A percentile compares a stretch with the other conserved stretches of the same genome.
phyloP scores from a whole-genome alignment of 345 rosid species.

The Crucihimalaya himalaica region DNA sequence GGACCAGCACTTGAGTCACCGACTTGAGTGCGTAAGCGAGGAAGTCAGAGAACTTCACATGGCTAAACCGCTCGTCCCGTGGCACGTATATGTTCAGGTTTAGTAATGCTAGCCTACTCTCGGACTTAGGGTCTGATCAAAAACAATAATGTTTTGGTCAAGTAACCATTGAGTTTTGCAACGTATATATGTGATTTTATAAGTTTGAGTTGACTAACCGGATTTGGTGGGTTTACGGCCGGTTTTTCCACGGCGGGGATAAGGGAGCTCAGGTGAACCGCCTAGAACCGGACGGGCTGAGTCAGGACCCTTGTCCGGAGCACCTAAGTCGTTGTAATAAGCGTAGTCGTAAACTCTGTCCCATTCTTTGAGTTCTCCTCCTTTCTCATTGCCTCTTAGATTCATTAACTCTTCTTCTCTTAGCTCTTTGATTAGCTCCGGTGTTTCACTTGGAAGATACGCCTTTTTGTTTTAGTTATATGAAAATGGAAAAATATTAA shows the following conservation, averaged over 20 bases:
- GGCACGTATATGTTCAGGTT: conserved; percentile 84
- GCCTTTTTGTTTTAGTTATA: conserved; percentile 45
- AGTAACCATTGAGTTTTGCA: conserved; percentile 20
- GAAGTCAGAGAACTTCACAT: conserved; percentile 81
- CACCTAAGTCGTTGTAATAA: conserved; percentile 81
- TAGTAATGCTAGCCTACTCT: conserved; percentile 72
- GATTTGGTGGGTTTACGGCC: conserved; percentile 65
- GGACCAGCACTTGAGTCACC: conserved; percentile 59
- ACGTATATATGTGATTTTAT: not conserved
- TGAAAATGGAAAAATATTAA: not conserved
- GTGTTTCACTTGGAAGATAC: conserved; percentile 84
- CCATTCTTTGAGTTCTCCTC: conserved; percentile 72
- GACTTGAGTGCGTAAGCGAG: conserved; percentile 82
- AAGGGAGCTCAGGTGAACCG: conserved; percentile 62
- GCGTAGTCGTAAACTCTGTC: conserved; percentile 93
- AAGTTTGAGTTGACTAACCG: conserved; percentile 47
- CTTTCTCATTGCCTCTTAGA: conserved; percentile 65
- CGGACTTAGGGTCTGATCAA: conserved; percentile 58
- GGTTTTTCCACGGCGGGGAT: conserved; percentile 89
- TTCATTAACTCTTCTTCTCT: conserved; percentile 71
- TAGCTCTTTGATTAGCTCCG: conserved; percentile 57
- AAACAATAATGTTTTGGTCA: conserved; percentile 16
- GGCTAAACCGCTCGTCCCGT: conserved; percentile 81
- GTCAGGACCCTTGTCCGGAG: conserved; percentile 65
- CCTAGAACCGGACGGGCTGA: conserved; percentile 75